Percentiles rank a stretch among this genome's conserved stretches.
Evolutionary conservation across 305 asterid genomes (phyloP).

Genomic region (Plantago coronopus): DNA sequence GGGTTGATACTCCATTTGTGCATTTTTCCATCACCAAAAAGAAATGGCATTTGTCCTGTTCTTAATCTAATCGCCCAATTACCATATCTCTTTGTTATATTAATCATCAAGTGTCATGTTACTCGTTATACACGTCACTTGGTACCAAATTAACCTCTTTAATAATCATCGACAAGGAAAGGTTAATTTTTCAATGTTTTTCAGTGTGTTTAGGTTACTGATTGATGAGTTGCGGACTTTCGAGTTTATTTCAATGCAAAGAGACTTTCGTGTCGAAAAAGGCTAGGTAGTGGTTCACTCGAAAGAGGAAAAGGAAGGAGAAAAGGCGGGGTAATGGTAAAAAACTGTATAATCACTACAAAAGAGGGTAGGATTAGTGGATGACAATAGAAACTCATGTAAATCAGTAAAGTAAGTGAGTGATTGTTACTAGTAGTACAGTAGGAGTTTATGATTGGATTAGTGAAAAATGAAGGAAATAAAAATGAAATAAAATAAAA

Average conservation of each 20-base stretch:
- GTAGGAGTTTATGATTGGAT: slow-evolving; percentile 2
- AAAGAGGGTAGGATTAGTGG: too few species aligned
- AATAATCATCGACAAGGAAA: neutral
- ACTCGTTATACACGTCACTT: slow-evolving; percentile 8
- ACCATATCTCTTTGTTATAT: slow-evolving; percentile 4
- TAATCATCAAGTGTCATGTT: slow-evolving; percentile 25
- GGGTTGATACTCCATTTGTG: slow-evolving; percentile 29
- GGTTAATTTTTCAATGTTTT: neutral
- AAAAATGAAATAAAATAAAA: too few species aligned
- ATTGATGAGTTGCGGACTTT: slow-evolving; percentile 1
- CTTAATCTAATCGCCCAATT: slow-evolving; percentile 9
- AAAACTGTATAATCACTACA: neutral
- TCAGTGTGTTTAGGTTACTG: too few species aligned
- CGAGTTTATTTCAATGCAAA: too few species aligned
- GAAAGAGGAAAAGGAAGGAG: too few species aligned
- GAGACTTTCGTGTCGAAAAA: neutral
- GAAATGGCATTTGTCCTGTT: neutral
- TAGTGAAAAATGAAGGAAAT: slow-evolving; percentile 1
- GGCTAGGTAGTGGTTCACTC: neutral
- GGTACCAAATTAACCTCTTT: neutral
- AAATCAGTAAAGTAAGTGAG: neutral
- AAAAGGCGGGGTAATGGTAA: too few species aligned
- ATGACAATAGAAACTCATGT: too few species aligned
- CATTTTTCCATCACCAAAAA: neutral
- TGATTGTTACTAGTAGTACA: neutral